A percentile compares a stretch with the other conserved stretches of the same genome.
Evolutionary conservation across 176 grass and related monocot genomes (phyloP).

Genomic region (Rhipidocladum racemiflorum): DNA sequence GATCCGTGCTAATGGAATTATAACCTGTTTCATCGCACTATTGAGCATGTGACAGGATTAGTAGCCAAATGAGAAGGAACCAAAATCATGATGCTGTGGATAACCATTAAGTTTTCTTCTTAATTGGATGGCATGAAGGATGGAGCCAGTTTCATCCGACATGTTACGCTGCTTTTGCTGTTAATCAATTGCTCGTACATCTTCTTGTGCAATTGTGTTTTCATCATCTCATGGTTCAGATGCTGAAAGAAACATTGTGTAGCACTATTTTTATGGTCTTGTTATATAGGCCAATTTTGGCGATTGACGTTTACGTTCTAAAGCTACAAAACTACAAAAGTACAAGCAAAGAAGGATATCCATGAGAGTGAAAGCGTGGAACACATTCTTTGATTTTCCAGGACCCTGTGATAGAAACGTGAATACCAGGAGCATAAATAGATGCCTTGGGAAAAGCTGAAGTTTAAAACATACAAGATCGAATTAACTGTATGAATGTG

Average conservation of each 20-base stretch:
- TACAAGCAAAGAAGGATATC: neutral
- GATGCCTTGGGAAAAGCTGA: neutral
- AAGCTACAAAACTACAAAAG: neutral
- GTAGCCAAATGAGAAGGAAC: neutral
- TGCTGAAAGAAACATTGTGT: neutral
- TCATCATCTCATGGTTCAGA: neutral
- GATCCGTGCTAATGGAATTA: neutral
- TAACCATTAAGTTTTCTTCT: neutral
- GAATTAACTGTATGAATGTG: neutral
- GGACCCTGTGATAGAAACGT: neutral
- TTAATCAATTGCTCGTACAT: neutral
- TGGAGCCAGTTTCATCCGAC: neutral
- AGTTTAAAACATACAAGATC: neutral
- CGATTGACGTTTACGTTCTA: conserved; percentile 18
- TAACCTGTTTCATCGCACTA: conserved; percentile 3
- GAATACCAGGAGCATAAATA: neutral
- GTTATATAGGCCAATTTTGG: neutral
- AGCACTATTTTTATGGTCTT: neutral
- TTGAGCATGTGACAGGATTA: neutral
- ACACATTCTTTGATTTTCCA: neutral
- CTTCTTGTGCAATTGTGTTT: neutral
- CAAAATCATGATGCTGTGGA: neutral
- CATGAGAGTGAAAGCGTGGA: neutral
- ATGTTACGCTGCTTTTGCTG: conserved; percentile 4
- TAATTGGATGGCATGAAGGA: conserved; percentile 3